Evolutionary conservation across 441 rosid genomes (phyloP), one percentile per base, ranked within the genome.

Genomic region (Lepidium campestre): DNA sequence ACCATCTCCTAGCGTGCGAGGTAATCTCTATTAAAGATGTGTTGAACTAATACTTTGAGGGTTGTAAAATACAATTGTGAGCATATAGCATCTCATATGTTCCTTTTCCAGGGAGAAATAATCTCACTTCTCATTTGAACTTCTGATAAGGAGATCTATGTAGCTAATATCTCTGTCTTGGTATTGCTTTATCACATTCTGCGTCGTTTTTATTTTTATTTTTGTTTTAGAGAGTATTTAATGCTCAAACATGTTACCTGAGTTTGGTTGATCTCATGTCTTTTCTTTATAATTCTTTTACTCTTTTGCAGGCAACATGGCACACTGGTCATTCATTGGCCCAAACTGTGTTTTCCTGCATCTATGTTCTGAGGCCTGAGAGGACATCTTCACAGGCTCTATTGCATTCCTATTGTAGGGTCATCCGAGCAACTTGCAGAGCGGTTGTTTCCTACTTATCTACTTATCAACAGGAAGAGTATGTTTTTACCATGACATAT

Each of bases 271-370:
- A 57, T 49, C 40, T 45, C 23, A 29, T 22, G 15, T 23, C 32
- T 44, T 8, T 54, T 62, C 25, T 22, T 45, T 56, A 66, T 71
- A 65, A 76, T 39, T 19, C 57, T 5, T 73, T 36, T 64, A 63
- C 69, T 78, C 74, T 72, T 45, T 70, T 83, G 82, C 87, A 94
- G 99, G 99, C 93, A 67, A 86, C 99, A 54, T 94, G 99, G 99
- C 99, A 94, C 80, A 86, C 78, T 85, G 99, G 99, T 73, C 98
- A 94, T 75, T 91, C 97, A 41, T 70, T 94, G 86, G 97, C 99
- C 19, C 99, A 94, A 80, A 94, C 98, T 53, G 97, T 94, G 73
- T 91, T 89, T 82, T 90, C 99, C 22, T 94, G 98, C 83, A 77
- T 92, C 63, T 94, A 91, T 82, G 86, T 94, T 76, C 79, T 94